A percentile compares a stretch with the other conserved stretches of the same genome.
These are phyloP conservation scores for Saccharomycopsis olivae DNA, from an alignment of 805 yeast genomes.

Conservation along the genomic window DNA sequence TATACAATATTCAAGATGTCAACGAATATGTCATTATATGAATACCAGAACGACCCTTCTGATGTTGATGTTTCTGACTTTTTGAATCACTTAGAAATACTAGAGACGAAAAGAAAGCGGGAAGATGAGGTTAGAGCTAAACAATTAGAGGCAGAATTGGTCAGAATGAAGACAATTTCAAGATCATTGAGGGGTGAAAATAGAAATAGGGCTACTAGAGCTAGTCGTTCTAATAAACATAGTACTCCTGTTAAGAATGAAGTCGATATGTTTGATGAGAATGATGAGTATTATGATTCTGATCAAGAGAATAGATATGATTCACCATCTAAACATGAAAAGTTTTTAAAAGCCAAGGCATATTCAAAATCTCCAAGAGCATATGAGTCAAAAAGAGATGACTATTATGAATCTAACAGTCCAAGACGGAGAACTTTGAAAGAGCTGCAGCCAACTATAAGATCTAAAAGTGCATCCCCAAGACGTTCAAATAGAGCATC, in stretches of 20 bases:
- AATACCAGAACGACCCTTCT: slow-evolving; percentile 14
- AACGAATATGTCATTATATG: slow-evolving; percentile 9
- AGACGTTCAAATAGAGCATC: too few species aligned
- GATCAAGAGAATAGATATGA: slow-evolving; percentile 15
- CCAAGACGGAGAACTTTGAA: too few species aligned
- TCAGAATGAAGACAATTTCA: slow-evolving; percentile 9
- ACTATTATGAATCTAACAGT: too few species aligned
- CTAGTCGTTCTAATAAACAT: too few species aligned
- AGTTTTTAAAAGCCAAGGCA: too few species aligned
- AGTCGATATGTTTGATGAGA: not conserved
- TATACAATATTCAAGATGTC: too few species aligned
- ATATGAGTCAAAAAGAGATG: too few species aligned
- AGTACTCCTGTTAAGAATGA: not conserved
- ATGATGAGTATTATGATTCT: slow-evolving; percentile 6
- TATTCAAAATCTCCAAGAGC: not conserved
- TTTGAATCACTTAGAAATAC: slow-evolving; percentile 11
- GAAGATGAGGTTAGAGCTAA: slow-evolving; percentile 11
- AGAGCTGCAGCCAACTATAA: too few species aligned
- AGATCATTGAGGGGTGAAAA: not conserved
- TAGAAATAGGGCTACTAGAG: too few species aligned
- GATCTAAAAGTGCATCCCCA: not conserved
- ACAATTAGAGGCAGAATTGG: slow-evolving; percentile 6
- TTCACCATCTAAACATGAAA: too few species aligned
- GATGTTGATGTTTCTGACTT: slow-evolving; percentile 17
- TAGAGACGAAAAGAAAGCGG: slow-evolving; percentile 11